A percentile compares a stretch with the other conserved stretches of the same genome.
Evolutionary conservation across 108 stramenopile genomes (phyloP).

Genomic region (Nannochloropsis oceanica): DNA sequence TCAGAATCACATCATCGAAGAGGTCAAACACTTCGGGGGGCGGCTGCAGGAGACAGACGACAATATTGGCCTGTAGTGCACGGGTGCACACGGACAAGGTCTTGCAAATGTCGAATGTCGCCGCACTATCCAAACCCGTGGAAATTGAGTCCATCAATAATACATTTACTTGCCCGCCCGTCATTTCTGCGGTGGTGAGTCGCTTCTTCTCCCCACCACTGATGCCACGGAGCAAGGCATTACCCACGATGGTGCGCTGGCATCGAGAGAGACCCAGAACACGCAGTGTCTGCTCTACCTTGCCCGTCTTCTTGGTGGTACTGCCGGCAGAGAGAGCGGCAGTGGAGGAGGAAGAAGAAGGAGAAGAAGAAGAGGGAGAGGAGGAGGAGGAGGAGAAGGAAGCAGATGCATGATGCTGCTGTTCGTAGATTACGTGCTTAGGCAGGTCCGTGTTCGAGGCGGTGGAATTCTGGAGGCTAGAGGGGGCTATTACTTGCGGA

Average conservation of each 20-base stretch:
- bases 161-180: slow-evolving; percentile 25
- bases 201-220: slow-evolving; percentile 70
- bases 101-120: slow-evolving; percentile 60
- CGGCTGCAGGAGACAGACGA: slow-evolving; percentile 67
- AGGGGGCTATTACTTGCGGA: not conserved
- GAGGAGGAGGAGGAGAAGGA: not conserved
- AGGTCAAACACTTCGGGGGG: slow-evolving; percentile 76
- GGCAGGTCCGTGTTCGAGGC: not conserved
- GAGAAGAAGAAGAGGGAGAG: not conserved
- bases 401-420: not conserved
- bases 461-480: not conserved
- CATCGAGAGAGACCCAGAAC: slow-evolving; percentile 36
- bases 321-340: not conserved
- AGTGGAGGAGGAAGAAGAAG: not conserved
- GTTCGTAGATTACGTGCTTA: not conserved
- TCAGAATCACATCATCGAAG: slow-evolving; percentile 69
- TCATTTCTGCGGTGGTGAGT: slow-evolving; percentile 66
- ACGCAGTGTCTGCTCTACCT: slow-evolving; percentile 40
- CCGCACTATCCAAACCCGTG: slow-evolving; percentile 62
- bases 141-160: slow-evolving; percentile 50
- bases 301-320: not conserved
- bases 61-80: slow-evolving; percentile 18
- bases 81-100: slow-evolving; percentile 33
- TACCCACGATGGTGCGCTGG: slow-evolving; percentile 41
- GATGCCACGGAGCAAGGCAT: slow-evolving; percentile 56